Evolutionary conservation across 176 grass and related monocot species (phyloP).

Genomic region (Alloteropsis semialata): DNA sequence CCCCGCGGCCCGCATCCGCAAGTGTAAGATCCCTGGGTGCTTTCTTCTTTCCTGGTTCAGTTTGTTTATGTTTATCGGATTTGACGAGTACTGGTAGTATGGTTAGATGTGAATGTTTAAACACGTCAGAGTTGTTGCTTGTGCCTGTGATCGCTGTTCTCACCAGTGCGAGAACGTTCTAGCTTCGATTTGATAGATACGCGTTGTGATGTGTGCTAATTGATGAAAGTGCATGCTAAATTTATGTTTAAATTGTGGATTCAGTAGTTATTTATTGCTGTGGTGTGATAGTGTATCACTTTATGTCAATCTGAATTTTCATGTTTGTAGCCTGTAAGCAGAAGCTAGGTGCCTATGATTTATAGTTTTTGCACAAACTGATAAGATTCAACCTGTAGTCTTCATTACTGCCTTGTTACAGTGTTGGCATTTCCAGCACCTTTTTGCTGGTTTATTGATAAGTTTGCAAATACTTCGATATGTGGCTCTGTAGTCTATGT

Average conservation of each 20-base stretch:
- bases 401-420: neutral
- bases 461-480: neutral
- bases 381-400: neutral
- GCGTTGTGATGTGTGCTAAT: neutral
- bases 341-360: neutral
- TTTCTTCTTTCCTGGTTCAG: neutral
- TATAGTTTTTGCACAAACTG: neutral
- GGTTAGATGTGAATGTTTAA: neutral
- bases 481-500: too few relatives aligned
- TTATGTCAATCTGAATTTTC: neutral
- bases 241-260: neutral
- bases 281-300: neutral
- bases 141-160: neutral
- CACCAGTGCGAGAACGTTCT: neutral
- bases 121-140: neutral
- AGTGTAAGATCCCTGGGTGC: constrained; percentile 51
- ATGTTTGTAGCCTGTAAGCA: neutral
- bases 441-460: neutral
- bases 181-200: neutral
- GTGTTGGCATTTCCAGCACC: too few relatives aligned
- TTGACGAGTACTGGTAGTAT: neutral
- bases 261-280: neutral
- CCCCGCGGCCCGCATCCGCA: constrained; percentile 89
- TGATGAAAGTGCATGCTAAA: neutral
- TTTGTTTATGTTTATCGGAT: neutral